Base-by-base conservation (phyloP, 768 basidiomycete genomes). In the Termitomyces sp. region DNA sequence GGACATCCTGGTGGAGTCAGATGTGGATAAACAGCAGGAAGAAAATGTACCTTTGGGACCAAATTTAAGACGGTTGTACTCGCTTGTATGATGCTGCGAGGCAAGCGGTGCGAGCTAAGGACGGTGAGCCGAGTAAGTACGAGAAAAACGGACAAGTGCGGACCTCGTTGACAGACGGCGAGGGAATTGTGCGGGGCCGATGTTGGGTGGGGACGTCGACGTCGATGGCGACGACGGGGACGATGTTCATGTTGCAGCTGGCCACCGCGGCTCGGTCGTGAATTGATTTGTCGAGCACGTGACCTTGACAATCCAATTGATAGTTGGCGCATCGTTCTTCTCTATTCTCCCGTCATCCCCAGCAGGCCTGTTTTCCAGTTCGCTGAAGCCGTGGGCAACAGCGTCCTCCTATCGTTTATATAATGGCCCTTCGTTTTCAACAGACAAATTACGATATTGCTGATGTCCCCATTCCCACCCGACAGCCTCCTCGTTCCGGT, bases 51-150 rank as follows among this genome's bases (percentile, higher is more conserved):
- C 77, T 54, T 70, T 60, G 28, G 65, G 60, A 6, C 89, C 90
- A 58, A 82, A 85, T 69, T 90, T 90, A 26, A 83, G 69, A 54
- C 80, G 78, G 64, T 81, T 88, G 68, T 92, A 90, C 46, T 86
- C 82, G 72, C 85, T 87, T 56, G 66, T 54, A 63, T 91, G 90
- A 70, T 90, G 86, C 63, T 91, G 88, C 6, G 87, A 90, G 2
- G 88, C 87, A 18, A 92, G 73, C 3, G 66, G 70, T 1, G 78
- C 75, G 49, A 88, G 79, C 77, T 85, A 63, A 6, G 54, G 53
- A 47, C 24, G 6, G 36, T 56, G 26, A 58, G 50, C 32, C 38
- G 50, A 32, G 30, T 8, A 30, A 33, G 18, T 28, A n/a, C 12
- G 36, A 35, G 16, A 42, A 28, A n/a, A 9, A n/a, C 4, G 26